Conservation (phyloP, 2,329 filamentous ascomycete species). For the Epichloe coenophiala region DNA sequence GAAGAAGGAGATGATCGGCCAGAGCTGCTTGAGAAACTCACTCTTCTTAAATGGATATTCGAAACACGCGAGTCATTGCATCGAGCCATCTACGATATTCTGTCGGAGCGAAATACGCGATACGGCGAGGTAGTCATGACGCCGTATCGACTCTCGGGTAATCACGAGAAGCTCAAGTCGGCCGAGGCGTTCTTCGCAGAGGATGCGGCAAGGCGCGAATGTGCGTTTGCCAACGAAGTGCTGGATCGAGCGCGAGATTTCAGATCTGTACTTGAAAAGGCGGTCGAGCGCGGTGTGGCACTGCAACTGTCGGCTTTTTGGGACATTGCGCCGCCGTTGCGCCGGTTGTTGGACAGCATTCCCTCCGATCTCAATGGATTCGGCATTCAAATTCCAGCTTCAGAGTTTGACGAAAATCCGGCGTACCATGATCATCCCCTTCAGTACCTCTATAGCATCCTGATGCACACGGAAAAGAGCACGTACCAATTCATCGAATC, state of each 20-base stretch:
- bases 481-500: constrained; percentile 96
- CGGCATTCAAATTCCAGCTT: constrained; percentile 60
- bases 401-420: constrained; percentile 78
- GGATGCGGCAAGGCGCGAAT: constrained; percentile 60
- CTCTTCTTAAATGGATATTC: constrained; percentile 91
- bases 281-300: constrained; percentile 78
- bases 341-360: constrained; percentile 66
- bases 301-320: constrained; percentile 89
- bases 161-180: constrained; percentile 65
- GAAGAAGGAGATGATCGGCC: constrained; percentile 93
- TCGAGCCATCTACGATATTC: constrained; percentile 70
- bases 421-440: constrained; percentile 67
- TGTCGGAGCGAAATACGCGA: constrained; percentile 72
- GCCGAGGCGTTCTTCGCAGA: constrained; percentile 72
- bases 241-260: constrained; percentile 65
- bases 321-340: constrained; percentile 84
- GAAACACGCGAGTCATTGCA: constrained; percentile 83
- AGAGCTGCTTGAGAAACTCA: constrained; percentile 86
- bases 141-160: constrained; percentile 63
- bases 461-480: constrained; percentile 80
- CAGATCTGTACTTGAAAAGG: constrained; percentile 64
- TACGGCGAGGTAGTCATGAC: constrained; percentile 74
- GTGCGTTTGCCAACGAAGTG: constrained; percentile 57
- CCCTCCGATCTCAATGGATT: constrained; percentile 48
- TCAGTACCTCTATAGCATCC: constrained; percentile 77